Evolutionary conservation across 805 yeast genomes (phyloP).

Genomic region (Wickerhamomyces queroliae): DNA sequence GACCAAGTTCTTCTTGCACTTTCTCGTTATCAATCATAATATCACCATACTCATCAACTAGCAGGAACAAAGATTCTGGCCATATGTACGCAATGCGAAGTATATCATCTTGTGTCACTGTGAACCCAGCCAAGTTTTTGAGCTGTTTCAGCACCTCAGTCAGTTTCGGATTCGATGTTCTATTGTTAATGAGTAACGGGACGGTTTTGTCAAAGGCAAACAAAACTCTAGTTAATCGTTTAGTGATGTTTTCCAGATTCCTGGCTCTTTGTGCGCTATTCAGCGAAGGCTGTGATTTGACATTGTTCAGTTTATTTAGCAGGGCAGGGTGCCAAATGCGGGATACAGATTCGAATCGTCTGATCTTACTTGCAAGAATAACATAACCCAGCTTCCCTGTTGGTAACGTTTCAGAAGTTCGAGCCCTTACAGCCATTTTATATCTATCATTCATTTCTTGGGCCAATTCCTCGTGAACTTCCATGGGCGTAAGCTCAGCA

Average conservation of each 20-base stretch:
- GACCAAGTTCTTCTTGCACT: constrained; percentile 3
- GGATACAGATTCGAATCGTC: too few relatives aligned
- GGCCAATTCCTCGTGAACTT: constrained; percentile 26
- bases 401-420: constrained; percentile 34
- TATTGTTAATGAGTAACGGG: constrained; percentile 8
- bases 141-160: constrained; percentile 10
- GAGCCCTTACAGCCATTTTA: constrained; percentile 20
- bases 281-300: too few relatives aligned
- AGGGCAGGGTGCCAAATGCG: too few relatives aligned
- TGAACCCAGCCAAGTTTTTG: constrained; percentile 5
- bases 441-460: constrained; percentile 31
- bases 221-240: constrained; percentile 4
- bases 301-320: too few relatives aligned
- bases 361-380: constrained; percentile 30
- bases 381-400: constrained; percentile 31
- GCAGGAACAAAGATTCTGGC: constrained; percentile 13
- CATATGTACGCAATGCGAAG: constrained; percentile 15
- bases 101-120: constrained; percentile 9
- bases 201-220: constrained; percentile 14
- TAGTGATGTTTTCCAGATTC: background rate
- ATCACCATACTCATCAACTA: constrained; percentile 13
- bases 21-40: constrained; percentile 13
- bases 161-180: constrained; percentile 15
- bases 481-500: constrained; percentile 25
- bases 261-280: background rate